A percentile compares a stretch with the other conserved stretches of the same genome.
Conservation (phyloP, 345 rosid genomes). For the Eucalyptus tenuipes region DNA sequence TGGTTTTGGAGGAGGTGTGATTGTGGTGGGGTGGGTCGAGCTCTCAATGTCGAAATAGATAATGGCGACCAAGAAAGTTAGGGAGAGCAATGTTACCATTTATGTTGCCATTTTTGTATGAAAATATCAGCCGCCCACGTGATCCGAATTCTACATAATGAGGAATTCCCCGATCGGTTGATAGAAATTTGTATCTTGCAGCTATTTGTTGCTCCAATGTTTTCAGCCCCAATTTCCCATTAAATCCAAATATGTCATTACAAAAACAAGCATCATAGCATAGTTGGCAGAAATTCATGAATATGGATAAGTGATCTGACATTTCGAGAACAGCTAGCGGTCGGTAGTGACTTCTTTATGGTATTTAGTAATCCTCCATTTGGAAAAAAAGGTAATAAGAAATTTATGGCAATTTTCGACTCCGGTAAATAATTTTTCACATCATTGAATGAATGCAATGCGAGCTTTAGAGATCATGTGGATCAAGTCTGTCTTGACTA, state of each 20-base stretch:
- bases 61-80: not conserved
- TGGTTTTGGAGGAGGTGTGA: not conserved
- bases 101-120: not conserved
- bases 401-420: accelerated
- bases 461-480: not conserved
- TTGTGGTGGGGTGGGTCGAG: not conserved
- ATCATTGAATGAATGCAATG: not conserved
- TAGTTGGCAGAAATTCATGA: not conserved
- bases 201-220: not conserved
- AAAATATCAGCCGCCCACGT: not conserved
- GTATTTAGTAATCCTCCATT: too few species aligned
- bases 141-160: not conserved
- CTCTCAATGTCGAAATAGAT: not conserved
- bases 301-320: not conserved
- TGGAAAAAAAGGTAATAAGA: not conserved
- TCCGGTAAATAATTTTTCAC: not conserved
- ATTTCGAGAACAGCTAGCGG: not conserved
- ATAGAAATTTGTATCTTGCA: not conserved
- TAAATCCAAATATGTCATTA: not conserved
- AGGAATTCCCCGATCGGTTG: not conserved
- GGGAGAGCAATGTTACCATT: not conserved
- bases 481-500: not conserved
- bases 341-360: not conserved
- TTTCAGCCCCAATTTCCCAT: not conserved
- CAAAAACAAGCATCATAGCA: not conserved